phyloP scores from a whole-genome alignment of 805 yeast genomes.

The Naumovozyma castellii region DNA sequence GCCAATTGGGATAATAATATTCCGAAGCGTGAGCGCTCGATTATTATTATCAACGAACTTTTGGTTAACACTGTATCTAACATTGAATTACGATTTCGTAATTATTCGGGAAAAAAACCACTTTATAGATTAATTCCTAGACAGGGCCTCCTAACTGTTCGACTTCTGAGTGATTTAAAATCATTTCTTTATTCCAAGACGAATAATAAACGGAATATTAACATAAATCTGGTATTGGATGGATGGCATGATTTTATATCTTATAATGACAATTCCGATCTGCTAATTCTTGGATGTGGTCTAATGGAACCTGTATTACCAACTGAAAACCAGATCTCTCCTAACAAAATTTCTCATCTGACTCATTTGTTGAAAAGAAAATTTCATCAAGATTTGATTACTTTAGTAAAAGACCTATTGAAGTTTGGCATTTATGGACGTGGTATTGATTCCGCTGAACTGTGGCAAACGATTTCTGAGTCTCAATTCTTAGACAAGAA shows the following conservation, averaged over 20 bases:
- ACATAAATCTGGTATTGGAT: constrained; percentile 2
- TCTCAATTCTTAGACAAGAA: constrained; percentile 5
- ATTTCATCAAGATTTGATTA: constrained; percentile 13
- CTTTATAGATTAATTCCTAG: neutral
- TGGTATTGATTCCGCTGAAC: neutral
- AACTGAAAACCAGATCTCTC: neutral
- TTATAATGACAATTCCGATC: constrained; percentile 4
- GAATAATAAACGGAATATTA: neutral
- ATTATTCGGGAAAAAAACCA: constrained; percentile 28
- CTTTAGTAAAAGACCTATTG: constrained; percentile 4
- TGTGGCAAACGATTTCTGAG: constrained; percentile 1
- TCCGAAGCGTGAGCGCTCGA: neutral
- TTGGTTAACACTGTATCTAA: constrained; percentile 53
- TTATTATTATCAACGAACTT: constrained; percentile 22
- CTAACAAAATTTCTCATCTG: neutral
- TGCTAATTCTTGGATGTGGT: constrained; percentile 2
- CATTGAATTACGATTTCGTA: constrained; percentile 52
- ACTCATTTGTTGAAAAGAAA: constrained; percentile 7
- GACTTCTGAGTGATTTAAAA: constrained; percentile 38
- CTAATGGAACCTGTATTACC: neutral
- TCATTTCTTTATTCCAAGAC: constrained; percentile 1
- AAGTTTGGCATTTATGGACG: neutral
- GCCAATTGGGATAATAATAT: too few species aligned
- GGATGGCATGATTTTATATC: constrained; percentile 6
- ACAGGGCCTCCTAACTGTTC: constrained; percentile 48